These are phyloP conservation scores for Trypanosoma theileri DNA, from an alignment of 208 protist genomes.

Conservation along the genomic window DNA sequence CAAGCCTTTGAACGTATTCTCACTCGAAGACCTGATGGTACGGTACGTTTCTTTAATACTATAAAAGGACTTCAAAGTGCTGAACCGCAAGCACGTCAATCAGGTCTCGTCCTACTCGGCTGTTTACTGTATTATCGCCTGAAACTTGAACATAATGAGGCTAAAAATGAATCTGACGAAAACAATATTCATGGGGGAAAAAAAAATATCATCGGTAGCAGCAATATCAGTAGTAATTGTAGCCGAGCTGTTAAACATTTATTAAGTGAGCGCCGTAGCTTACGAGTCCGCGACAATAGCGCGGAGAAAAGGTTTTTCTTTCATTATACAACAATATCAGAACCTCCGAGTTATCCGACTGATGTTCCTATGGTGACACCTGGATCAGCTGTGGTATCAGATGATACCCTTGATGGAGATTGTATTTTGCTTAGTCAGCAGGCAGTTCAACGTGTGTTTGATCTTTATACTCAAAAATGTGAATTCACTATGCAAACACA, in stretches of 20 bases:
- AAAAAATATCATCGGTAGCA: background rate
- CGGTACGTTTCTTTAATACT: conserved; percentile 73
- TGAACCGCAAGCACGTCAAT: conserved; percentile 63
- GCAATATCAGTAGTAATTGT: background rate
- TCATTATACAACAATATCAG: conserved; percentile 35
- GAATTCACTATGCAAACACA: conserved; percentile 85
- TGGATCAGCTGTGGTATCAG: conserved; percentile 12
- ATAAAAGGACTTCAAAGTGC: conserved; percentile 57
- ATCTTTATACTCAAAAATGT: conserved; percentile 72
- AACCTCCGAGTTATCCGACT: conserved; percentile 21
- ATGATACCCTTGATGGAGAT: conserved; percentile 25
- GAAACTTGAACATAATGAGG: conserved; percentile 24
- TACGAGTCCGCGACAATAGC: conserved; percentile 40
- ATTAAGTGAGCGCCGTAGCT: conserved; percentile 12
- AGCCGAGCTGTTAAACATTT: background rate
- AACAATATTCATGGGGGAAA: background rate
- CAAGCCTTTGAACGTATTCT: conserved; percentile 71
- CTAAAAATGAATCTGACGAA: too few relatives aligned
- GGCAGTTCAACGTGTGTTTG: conserved; percentile 55
- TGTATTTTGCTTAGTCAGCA: conserved; percentile 70
- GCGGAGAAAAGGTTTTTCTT: conserved; percentile 64
- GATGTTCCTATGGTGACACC: conserved; percentile 10
- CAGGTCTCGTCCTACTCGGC: conserved; percentile 60
- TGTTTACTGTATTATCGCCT: conserved; percentile 82
- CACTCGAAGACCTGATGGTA: conserved; percentile 66